Evolutionary conservation across 108 stramenopile species (phyloP).

Genomic region (Cylindrotheca closterium): DNA sequence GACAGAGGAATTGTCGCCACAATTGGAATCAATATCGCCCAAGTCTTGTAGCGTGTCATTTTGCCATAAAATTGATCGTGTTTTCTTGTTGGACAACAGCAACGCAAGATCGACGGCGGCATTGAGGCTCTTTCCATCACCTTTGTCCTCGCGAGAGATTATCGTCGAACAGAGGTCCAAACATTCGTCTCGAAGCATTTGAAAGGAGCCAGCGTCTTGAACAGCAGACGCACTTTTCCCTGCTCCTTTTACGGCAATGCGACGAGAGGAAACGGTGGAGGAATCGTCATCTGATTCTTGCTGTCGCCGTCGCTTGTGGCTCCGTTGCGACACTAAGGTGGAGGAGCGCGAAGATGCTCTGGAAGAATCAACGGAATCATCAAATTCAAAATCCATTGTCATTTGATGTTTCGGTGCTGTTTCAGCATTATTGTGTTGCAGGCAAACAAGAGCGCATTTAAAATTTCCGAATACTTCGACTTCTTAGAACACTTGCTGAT

Average conservation of each 20-base stretch:
- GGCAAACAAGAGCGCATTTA: too few relatives aligned
- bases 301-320: background rate
- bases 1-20: too few relatives aligned
- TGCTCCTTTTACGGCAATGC: slow-evolving; percentile 9
- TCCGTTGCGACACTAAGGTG: background rate
- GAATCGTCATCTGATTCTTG: background rate
- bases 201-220: slow-evolving; percentile 70
- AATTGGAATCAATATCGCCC: too few relatives aligned
- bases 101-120: slow-evolving; percentile 42
- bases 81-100: slow-evolving; percentile 43
- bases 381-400: background rate
- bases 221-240: slow-evolving; percentile 17
- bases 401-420: too few relatives aligned
- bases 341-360: background rate
- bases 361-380: background rate
- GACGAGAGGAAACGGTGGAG: background rate
- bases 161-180: slow-evolving; percentile 64
- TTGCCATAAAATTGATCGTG: slow-evolving; percentile 38
- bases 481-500: too few relatives aligned
- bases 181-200: slow-evolving; percentile 76
- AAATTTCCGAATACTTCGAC: too few relatives aligned
- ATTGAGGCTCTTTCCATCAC: slow-evolving; percentile 7
- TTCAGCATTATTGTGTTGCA: too few relatives aligned
- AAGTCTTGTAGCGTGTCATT: too few relatives aligned
- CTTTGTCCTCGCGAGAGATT: slow-evolving; percentile 17